Evolutionary conservation across 1,284 basidiomycete species (phyloP), one percentile per base, ranked within the genome.

Genomic region (Naganishia albida): DNA sequence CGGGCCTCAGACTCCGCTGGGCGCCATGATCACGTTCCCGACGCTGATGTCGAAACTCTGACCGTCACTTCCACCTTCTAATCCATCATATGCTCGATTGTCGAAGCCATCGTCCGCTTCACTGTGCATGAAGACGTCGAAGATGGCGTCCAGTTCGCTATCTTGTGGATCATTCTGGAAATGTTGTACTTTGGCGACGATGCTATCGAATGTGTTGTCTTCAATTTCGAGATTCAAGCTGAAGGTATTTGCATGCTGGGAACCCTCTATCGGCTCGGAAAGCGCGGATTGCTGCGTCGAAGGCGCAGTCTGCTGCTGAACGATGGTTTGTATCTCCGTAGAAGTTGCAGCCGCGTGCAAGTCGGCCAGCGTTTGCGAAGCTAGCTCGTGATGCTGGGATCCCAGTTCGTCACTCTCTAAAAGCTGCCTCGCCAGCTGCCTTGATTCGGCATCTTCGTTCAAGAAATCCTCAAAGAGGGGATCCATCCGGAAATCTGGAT

Each of bases 141-240:
- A 60, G 26, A 60, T 60, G 26, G 57, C 57, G 34, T 60, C 57
- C 34, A 60, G 44, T 18, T 50, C 42, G 46, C 39, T 39, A 8
- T 44, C 20, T 7, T 30, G 34, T 12, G 34, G 28, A 26, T 26
- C 57, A 26, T 60, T 60, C 34, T 60, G 57, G 38, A 26, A 60
- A 3, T 28, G 30, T 20, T 60, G 57, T 28, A 40, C 46, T 25
- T 26, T 48, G 18, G 30, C 46, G 25, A 40, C 46, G 1, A 60
- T 6, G 34, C n/a, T 50, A 18, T 50, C 48, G 38, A 60, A 49
- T 20, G 38, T 39, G 3, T 40, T 16, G 18, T 25, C 23, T 2
- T 42, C 34, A 28, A 38, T n/a, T 20, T 57, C 46, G 2, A 34
- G 28, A n/a, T 40, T 59, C 43, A 18, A 20, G 43, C 20, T 8